phyloP scores from a whole-genome alignment of 192 early-diverging fungal genomes.

The Rhizophagus sp. region DNA sequence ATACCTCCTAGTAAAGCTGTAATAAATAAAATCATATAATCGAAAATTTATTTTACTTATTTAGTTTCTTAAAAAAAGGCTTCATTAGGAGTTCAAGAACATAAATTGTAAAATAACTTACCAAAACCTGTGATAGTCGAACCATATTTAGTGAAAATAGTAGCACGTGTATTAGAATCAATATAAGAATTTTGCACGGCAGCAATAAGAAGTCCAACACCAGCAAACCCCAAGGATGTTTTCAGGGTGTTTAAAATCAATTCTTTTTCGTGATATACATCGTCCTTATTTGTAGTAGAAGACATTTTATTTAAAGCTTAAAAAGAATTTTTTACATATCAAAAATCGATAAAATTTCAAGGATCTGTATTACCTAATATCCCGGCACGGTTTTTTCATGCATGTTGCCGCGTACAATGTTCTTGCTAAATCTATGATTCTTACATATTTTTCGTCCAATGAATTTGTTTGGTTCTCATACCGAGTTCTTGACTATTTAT shows the following conservation, averaged over 20 bases:
- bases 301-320: not conserved
- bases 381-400: too few species aligned
- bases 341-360: too few species aligned
- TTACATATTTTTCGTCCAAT: too few species aligned
- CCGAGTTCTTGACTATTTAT: too few species aligned
- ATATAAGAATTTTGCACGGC: slow-evolving; percentile 68
- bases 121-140: slow-evolving; percentile 70
- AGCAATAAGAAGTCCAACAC: slow-evolving; percentile 67
- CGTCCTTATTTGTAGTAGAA: not conserved
- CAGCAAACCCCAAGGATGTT: slow-evolving; percentile 54
- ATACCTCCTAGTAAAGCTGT: slow-evolving; percentile 79
- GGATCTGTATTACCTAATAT: too few species aligned
- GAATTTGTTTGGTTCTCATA: too few species aligned
- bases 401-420: too few species aligned
- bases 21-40: not conserved
- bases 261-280: slow-evolving; percentile 41
- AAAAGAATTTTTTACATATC: too few species aligned
- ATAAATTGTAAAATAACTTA: slow-evolving; percentile 38
- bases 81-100: too few species aligned
- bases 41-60: not conserved
- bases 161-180: slow-evolving; percentile 51
- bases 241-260: slow-evolving; percentile 47
- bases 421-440: too few species aligned
- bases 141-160: slow-evolving; percentile 63
- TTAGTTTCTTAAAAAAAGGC: not conserved